Base-by-base conservation (phyloP, 2,329 filamentous ascomycete genomes). In the Neofusicoccum sp. region DNA sequence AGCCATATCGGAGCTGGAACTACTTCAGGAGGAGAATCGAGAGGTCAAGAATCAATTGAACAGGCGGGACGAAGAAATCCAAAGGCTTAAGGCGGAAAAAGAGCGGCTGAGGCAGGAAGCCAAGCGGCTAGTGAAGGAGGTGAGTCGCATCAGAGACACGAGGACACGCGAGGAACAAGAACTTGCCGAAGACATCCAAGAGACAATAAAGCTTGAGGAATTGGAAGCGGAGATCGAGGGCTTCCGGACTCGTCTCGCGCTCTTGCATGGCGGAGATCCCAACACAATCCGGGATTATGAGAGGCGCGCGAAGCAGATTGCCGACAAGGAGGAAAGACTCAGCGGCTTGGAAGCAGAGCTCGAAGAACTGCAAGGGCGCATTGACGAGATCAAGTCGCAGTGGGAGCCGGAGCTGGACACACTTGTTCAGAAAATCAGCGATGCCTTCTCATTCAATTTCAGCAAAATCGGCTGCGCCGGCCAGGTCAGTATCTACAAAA, bases 401-500 rank as follows among this genome's bases (percentile, higher is more conserved):
- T 99, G 92, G 90, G 95, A 98, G 74, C 92, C 92, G 0, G 78
- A 84, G 67, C 82, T 99, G 2, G 93, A 98, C 66, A 81, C 79
- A 24, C 82, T 99, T 2, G 83, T 97, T 41, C 79, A 79, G 20
- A 86, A 87, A 70, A 97, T 99, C 76, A 96, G 91, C 71, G 86
- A 91, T 51, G 93, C 93, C 0, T 99, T 99, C 74, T 86, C 89
- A 5, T 89, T 93, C 73, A 98, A 96, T 69, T 98, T 99, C 73
- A 86, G 91, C 69, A 89, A 93, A 72, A 98, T 99, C 71, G 91
- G 88, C 65, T 98, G 95, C 73, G 93, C 93, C 4, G 95, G 95
- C 36, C 90, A 98, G 75, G 92, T 99, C 3, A 83, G 83, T 63
- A 82, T 99, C 3, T 84, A 93, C 79, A 98, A 98, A 74, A 90